Base-by-base conservation (phyloP, 352 stramenopile species). In the Globisporangium spinosum region DNA sequence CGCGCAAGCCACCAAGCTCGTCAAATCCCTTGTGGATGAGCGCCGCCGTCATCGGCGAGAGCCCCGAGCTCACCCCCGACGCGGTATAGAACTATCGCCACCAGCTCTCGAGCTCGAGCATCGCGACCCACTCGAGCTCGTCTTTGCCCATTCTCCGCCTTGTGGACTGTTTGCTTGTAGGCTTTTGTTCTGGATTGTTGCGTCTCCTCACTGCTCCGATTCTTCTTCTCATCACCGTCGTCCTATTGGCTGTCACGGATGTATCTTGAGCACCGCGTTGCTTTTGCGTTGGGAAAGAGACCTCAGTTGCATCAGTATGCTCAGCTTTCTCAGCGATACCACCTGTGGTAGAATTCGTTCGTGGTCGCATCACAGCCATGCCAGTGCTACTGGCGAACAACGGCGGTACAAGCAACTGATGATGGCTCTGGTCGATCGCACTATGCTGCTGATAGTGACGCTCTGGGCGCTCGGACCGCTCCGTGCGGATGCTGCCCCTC, bases 81-180 rank as follows among this genome's bases (percentile, higher is more conserved):
- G 77, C 75, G 38, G 71, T 64, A 55, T 85, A 89, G 58, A 85
- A 90, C 17, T 64, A 57, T 5, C 76, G 73, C 83, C 81, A 91
- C 64, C 76, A 84, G 25, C 59, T 58, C 17, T 35, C 32, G 38
- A 82, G 89, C 65, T 92, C 84, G 20, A 92, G 29, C 23, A 77
- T 62, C 1, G 60, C 83, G 22, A 86, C 59, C 82, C 83, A 90
- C 66, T 87, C 79, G 2, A 76, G 61, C 27, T 89, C 81, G 1
- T 73, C 51, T 17, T 76, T 83, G 1, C 70, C 73, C 59, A 83
- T 69, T 10, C 76, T 68, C 2, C 71, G 71, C 23, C 63, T 64
- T 35, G 25, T 32, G 23, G 22, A 43, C 1, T 34, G 55, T 17
- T 60, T 20, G 25, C 8, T 60, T 9, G 27, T 17, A 9, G 7